Base-by-base conservation (phyloP, 164 flowering plant genomes). In the Sextonia rubra region DNA sequence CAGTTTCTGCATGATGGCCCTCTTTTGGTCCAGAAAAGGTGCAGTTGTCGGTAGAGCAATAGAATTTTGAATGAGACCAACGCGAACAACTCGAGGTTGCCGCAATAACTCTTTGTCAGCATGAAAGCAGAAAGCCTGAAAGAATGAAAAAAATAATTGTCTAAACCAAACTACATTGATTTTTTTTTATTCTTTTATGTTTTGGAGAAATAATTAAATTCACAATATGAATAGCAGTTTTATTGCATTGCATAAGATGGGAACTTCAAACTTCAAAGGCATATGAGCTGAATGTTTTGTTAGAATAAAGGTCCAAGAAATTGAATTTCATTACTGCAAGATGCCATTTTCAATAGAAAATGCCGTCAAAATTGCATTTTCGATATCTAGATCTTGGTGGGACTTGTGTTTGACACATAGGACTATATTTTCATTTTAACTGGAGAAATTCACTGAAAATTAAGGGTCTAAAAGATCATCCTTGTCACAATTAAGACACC, bases 31-130 rank as follows among this genome's bases (percentile, higher is more conserved):
- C 44, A 69, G 68, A 74, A 93, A 80, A 22, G 87, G 90, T 58
- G 86, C 83, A 76, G 92, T 86, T 7, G 98, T 90, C 58, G 97
- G 92, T 76, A 86, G 87, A 71, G 79, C 86, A 58, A 89, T 89
- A 47, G 97, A 89, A 73, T 90, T 91, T 74, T 95, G 99, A 79
- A 95, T 84, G 52, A 95, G 89, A 64, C 95, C 98, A 48, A 89
- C 97, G 69, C 97, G 86, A 64, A 95, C 97, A 12, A 89, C 79
- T 71, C 89, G 86, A 70, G 93, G 90, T 70, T 85, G 85, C 84
- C 98, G 87, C 75, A 90, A 5, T 25, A 77, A 65, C 81, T 93
- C 98, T 74, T 83, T 89, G 71, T 90, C 93, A 70, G 99, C 97
- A 52, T 24, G 68, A 77, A 95, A 91, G 71, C 85, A 32, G 75